Conservation (phyloP, 768 basidiomycete species). For the Trametes sanguinea region DNA sequence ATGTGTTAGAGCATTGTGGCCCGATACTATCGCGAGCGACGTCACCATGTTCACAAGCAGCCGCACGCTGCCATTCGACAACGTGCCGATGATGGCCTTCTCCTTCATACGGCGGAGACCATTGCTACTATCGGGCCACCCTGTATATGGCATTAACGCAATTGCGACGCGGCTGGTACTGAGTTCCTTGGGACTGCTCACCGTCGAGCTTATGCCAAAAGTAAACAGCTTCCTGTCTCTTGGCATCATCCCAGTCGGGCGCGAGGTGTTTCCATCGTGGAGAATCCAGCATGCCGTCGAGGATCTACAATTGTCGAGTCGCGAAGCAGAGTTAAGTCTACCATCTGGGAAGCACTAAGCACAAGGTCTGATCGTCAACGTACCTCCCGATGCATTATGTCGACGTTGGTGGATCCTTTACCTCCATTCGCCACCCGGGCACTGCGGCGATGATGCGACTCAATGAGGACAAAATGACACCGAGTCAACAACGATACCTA, state of each 20-base stretch:
- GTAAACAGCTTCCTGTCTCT: slow-evolving; percentile 46
- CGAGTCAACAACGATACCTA: slow-evolving; percentile 27
- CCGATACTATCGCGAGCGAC: background rate
- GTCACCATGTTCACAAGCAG: slow-evolving; percentile 62
- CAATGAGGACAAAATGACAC: background rate
- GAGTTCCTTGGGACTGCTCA: slow-evolving; percentile 18
- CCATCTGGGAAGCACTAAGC: no score
- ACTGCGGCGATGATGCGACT: slow-evolving; percentile 30
- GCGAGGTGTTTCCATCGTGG: slow-evolving; percentile 55
- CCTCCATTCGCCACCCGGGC: slow-evolving; percentile 46
- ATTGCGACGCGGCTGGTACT: background rate
- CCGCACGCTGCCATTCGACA: slow-evolving; percentile 67
- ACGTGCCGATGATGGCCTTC: slow-evolving; percentile 47
- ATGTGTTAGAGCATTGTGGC: background rate
- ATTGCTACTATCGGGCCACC: slow-evolving; percentile 55
- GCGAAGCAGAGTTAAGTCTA: background rate
- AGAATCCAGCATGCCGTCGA: slow-evolving; percentile 54
- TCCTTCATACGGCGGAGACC: slow-evolving; percentile 56
- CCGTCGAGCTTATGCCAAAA: slow-evolving; percentile 65
- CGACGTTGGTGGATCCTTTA: slow-evolving; percentile 51
- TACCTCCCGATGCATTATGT: slow-evolving; percentile 58
- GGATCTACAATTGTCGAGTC: slow-evolving; percentile 41
- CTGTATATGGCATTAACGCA: slow-evolving; percentile 33
- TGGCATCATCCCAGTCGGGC: slow-evolving; percentile 43
- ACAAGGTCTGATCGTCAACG: background rate